Percentiles rank a stretch among this genome's conserved stretches.
These are phyloP conservation scores for Phytopythium aichiense DNA, from an alignment of 352 stramenopile species.

Conservation along the genomic window DNA sequence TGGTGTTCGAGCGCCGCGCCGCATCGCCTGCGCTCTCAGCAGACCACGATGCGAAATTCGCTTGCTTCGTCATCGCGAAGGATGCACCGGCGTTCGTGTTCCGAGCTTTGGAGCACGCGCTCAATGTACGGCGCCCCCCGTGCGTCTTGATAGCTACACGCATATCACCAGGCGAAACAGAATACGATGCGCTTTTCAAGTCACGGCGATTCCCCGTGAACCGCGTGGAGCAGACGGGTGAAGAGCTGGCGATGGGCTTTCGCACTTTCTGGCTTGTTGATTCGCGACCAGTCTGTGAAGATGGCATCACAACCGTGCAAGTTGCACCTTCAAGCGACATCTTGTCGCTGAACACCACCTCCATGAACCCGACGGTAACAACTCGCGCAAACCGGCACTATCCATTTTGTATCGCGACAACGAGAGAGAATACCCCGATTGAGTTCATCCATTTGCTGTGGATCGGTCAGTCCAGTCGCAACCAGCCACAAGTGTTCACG, in stretches of 20 bases:
- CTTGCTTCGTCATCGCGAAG: slow-evolving; percentile 41
- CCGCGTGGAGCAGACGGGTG: slow-evolving; percentile 89
- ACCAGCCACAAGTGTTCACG: slow-evolving; percentile 91
- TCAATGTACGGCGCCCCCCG: slow-evolving; percentile 84
- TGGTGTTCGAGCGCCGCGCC: slow-evolving; percentile 76
- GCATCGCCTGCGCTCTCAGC: slow-evolving; percentile 41
- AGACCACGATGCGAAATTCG: slow-evolving; percentile 41
- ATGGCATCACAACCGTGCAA: slow-evolving; percentile 42
- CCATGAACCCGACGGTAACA: slow-evolving; percentile 81
- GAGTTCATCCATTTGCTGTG: slow-evolving; percentile 93
- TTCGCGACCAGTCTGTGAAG: slow-evolving; percentile 39
- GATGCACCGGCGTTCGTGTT: slow-evolving; percentile 50
- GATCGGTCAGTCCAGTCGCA: slow-evolving; percentile 82
- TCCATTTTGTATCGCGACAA: slow-evolving; percentile 91
- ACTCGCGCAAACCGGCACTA: slow-evolving; percentile 88
- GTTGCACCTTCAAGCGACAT: slow-evolving; percentile 70
- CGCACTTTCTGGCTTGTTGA: slow-evolving; percentile 81
- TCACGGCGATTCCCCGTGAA: slow-evolving; percentile 60
- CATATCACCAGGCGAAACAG: slow-evolving; percentile 10
- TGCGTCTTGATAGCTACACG: slow-evolving; percentile 73
- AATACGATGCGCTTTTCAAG: slow-evolving; percentile 9
- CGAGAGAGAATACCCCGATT: slow-evolving; percentile 87
- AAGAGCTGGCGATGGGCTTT: slow-evolving; percentile 86
- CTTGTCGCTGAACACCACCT: slow-evolving; percentile 69
- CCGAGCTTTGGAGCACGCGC: slow-evolving; percentile 78